Conservation (phyloP, 768 basidiomycete species). For the Mycena pura region DNA sequence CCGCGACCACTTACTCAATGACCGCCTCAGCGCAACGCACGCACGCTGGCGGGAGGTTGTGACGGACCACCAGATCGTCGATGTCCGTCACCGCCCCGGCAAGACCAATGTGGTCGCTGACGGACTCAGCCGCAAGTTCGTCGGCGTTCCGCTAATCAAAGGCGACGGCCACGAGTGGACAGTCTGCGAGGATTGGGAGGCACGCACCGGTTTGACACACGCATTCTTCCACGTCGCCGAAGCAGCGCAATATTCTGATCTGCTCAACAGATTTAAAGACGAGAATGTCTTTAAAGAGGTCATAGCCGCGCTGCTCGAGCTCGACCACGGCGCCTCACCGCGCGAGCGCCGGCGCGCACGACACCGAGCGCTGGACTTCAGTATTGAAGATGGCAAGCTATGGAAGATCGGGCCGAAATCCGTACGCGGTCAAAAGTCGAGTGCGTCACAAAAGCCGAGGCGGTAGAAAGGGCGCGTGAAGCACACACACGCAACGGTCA, state of each 20-base stretch:
- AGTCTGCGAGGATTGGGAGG: conserved; percentile 29
- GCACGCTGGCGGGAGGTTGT: conserved; percentile 30
- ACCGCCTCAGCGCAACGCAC: conserved; percentile 32
- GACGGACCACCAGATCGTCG: conserved; percentile 23
- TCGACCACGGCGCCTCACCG: conserved; percentile 13
- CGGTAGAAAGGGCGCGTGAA: conserved; percentile 24
- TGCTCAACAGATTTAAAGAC: conserved; percentile 13
- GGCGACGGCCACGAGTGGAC: conserved; percentile 31
- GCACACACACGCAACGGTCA: conserved; percentile 36
- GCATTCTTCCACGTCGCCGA: conserved; percentile 13
- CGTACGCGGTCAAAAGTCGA: conserved; percentile 21
- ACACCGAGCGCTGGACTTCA: conserved; percentile 23
- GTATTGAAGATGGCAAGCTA: conserved; percentile 29
- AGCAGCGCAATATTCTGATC: conserved; percentile 5
- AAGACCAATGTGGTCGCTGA: conserved; percentile 30
- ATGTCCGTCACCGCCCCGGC: conserved; percentile 31
- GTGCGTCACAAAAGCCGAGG: conserved; percentile 36
- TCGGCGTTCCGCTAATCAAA: not conserved
- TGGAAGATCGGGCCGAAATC: conserved; percentile 21
- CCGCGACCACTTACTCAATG: conserved; percentile 29
- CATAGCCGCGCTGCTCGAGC: conserved; percentile 15
- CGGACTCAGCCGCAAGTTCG: conserved; percentile 27
- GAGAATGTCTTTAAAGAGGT: conserved; percentile 26
- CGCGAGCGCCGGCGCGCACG: conserved; percentile 15
- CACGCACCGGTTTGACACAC: conserved; percentile 7